phyloP scores from a whole-genome alignment of 805 yeast genomes.

The Alloascoidea hylecoeti region DNA sequence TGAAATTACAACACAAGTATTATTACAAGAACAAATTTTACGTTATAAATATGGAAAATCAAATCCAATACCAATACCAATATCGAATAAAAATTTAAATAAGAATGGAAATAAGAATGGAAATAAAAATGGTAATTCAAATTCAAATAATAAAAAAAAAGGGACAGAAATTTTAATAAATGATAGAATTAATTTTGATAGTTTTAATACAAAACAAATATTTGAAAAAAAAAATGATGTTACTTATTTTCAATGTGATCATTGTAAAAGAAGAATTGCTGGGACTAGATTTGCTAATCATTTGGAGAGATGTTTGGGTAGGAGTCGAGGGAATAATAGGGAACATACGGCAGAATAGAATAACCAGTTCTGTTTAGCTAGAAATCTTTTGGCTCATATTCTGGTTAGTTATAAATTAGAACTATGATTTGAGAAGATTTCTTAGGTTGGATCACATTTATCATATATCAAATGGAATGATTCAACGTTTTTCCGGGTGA shows the following conservation, averaged over 20 bases:
- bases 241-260: constrained; percentile 60
- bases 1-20: constrained; percentile 18
- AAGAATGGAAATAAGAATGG: constrained; percentile 4
- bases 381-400: too few relatives aligned
- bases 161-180: constrained; percentile 25
- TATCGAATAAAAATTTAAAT: constrained; percentile 1
- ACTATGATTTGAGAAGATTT: too few relatives aligned
- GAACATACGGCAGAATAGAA: too few relatives aligned
- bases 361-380: too few relatives aligned
- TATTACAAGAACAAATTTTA: constrained; percentile 16
- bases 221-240: constrained; percentile 31
- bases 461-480: too few relatives aligned
- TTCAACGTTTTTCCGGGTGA: too few relatives aligned
- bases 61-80: constrained; percentile 8
- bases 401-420: too few relatives aligned
- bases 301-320: constrained; percentile 76
- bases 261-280: constrained; percentile 78
- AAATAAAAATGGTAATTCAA: constrained; percentile 3
- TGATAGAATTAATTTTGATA: constrained; percentile 15
- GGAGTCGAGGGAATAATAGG: constrained; percentile 24
- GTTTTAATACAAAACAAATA: too few relatives aligned
- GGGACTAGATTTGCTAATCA: constrained; percentile 92
- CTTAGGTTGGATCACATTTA: too few relatives aligned
- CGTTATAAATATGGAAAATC: constrained; percentile 18
- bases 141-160: constrained; percentile 9